Evolutionary conservation across 2,329 filamentous ascomycete species (phyloP), one percentile per base, ranked within the genome.

Genomic region (Teratosphaeria zuluensis): DNA sequence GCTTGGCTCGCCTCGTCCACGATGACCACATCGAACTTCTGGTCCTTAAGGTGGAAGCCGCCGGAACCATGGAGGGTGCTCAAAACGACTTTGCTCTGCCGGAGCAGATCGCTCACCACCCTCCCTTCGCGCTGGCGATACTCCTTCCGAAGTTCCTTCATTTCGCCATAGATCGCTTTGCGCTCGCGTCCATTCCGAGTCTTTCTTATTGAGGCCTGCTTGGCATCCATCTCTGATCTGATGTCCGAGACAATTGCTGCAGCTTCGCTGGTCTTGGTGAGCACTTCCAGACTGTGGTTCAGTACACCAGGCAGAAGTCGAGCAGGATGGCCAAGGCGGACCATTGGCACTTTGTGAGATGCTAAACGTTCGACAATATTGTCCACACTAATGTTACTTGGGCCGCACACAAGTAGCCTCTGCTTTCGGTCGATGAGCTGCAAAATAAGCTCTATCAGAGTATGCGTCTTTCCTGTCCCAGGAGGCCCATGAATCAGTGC

Each of bases 1-100:
- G 94, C 94, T 72, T 99, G 94, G 71, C 89, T 95, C 4, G 92
- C 94, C 76, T 99, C 94, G 69, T 99, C 94, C 58, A 99, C 90
- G 61, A 99, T 86, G 31, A 99, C 89, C 4, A 96, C 88, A 72
- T 99, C 94, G 64, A 99, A 99, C 56, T 83, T 77, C 68, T 95
- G 85, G 61, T 86, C 82, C 61, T 84, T 86, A 33, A 96, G 77
- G 74, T 96, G 90, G 66, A 85, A 87, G 0, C 92, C 89, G 8
- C 94, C 94, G 0, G 92, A 88, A 2, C 94, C 94, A 72, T 99
- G 94, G 52, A 99, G 79, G 2, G 94, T 99, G 0, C 92, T 89
- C 16, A 97, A 82, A 3, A 97, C 90, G 31, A 97, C 92, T 69
- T 89, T 90, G 72, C 90, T 95, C 21, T 83, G 82, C 1, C 80